phyloP scores from a whole-genome alignment of 139 green algal species.

The Micromonas pusilla region DNA sequence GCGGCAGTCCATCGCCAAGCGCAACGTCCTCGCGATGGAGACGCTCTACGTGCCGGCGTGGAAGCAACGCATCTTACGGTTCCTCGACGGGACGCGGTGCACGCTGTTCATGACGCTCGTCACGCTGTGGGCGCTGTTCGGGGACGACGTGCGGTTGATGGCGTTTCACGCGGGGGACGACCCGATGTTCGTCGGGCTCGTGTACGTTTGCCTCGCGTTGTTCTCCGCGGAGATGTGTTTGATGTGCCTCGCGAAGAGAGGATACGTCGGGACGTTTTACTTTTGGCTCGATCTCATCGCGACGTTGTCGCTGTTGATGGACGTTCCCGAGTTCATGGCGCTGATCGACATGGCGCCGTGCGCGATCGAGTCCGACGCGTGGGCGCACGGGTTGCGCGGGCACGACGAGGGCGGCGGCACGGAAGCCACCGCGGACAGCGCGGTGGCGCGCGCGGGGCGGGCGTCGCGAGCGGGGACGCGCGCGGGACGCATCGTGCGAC shows the following conservation, averaged over 20 bases:
- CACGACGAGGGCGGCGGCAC: constrained; percentile 11
- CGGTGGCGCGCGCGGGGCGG: constrained; percentile 27
- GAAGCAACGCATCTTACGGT: background rate
- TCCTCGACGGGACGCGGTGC: background rate
- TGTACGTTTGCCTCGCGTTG: constrained; percentile 37
- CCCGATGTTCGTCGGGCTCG: constrained; percentile 42
- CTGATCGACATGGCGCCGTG: background rate
- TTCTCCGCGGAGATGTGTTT: constrained; percentile 34
- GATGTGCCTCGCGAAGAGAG: constrained; percentile 42
- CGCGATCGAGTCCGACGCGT: background rate
- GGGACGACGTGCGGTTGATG: constrained; percentile 70
- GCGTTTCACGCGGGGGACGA: constrained; percentile 50
- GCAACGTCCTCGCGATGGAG: constrained; percentile 34
- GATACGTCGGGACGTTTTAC: constrained; percentile 83
- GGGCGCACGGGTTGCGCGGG: background rate
- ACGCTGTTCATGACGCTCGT: constrained; percentile 41
- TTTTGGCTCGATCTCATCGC: constrained; percentile 81
- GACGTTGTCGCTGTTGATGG: constrained; percentile 59
- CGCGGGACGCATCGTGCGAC: constrained; percentile 46
- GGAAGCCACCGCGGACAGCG: constrained; percentile 9
- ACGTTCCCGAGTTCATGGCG: constrained; percentile 52
- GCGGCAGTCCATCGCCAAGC: too few relatives aligned
- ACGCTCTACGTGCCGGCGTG: background rate
- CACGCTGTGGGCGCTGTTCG: constrained; percentile 69
- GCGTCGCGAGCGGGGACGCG: constrained; percentile 34